Evolutionary conservation across 179 eudicot species (phyloP).

Genomic region (Beta lomatogona): DNA sequence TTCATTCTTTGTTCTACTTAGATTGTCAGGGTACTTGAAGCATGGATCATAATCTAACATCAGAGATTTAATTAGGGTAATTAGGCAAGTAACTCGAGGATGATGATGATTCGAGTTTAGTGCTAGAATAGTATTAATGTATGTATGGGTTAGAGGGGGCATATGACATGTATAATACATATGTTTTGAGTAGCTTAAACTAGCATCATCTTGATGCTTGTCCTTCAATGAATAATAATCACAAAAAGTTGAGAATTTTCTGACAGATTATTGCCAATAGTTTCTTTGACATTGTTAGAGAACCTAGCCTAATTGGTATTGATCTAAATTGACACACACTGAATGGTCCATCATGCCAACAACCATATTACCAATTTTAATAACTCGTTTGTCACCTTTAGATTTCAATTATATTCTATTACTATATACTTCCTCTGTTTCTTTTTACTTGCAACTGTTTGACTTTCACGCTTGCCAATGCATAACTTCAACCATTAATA

Average conservation of each 20-base stretch:
- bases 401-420: too few relatives aligned
- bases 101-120: constrained; percentile 30
- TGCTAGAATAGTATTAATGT: constrained; percentile 23
- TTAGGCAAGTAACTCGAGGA: constrained; percentile 23
- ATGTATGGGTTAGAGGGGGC: constrained; percentile 19
- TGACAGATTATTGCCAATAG: not conserved
- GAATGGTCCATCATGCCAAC: too few relatives aligned
- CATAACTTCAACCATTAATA: too few relatives aligned
- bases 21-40: constrained; percentile 2
- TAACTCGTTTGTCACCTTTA: too few relatives aligned
- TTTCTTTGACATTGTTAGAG: not conserved
- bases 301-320: too few relatives aligned
- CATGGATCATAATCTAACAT: constrained; percentile 30
- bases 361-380: too few relatives aligned
- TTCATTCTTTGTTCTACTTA: constrained; percentile 28
- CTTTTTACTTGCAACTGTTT: too few relatives aligned
- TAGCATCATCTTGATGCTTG: constrained; percentile 33
- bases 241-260: not conserved
- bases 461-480: too few relatives aligned
- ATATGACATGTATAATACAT: constrained; percentile 26
- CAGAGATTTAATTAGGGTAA: constrained; percentile 11
- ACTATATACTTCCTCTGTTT: too few relatives aligned
- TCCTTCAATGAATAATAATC: constrained; percentile 25
- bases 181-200: constrained; percentile 28
- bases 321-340: too few relatives aligned